phyloP scores from a whole-genome alignment of 495 filamentous ascomycete genomes.

The Copromyces sp. region DNA sequence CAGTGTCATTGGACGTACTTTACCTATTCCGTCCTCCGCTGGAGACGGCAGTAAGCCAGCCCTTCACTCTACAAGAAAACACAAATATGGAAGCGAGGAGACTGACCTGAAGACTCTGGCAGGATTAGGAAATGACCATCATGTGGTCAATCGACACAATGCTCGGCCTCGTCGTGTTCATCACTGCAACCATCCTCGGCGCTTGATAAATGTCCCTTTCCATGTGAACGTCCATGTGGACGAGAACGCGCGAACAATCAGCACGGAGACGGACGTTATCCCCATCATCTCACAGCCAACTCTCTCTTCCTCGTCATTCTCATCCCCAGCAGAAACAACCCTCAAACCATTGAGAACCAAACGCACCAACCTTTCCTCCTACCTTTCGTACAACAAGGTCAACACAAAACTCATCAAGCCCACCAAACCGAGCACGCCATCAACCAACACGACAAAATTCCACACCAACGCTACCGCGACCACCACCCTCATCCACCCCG shows the following conservation, averaged over 20 bases:
- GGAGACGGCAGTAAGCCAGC: not conserved
- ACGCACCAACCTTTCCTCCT: not conserved
- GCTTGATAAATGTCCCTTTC: not conserved
- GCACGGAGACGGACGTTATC: not conserved
- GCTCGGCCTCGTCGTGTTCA: not conserved
- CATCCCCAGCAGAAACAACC: not conserved
- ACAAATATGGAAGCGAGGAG: not conserved
- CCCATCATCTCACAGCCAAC: not conserved
- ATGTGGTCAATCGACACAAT: not conserved
- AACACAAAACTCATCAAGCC: not conserved
- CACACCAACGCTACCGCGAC: not conserved
- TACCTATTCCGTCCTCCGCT: not conserved
- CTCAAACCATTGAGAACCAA: not conserved
- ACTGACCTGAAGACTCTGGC: not conserved
- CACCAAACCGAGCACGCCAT: not conserved
- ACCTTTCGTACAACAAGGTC: not conserved
- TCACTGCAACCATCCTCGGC: not conserved
- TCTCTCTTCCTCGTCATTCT: not conserved
- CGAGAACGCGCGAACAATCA: not conserved
- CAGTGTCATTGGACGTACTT: not conserved
- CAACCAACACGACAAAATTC: not conserved
- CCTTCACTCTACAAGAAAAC: not conserved
- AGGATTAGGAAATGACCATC: not conserved
- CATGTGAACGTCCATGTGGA: not conserved
- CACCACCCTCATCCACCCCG: not conserved